phyloP scores from a whole-genome alignment of 2,329 filamentous ascomycete genomes.

The Elsinoe batatas region DNA sequence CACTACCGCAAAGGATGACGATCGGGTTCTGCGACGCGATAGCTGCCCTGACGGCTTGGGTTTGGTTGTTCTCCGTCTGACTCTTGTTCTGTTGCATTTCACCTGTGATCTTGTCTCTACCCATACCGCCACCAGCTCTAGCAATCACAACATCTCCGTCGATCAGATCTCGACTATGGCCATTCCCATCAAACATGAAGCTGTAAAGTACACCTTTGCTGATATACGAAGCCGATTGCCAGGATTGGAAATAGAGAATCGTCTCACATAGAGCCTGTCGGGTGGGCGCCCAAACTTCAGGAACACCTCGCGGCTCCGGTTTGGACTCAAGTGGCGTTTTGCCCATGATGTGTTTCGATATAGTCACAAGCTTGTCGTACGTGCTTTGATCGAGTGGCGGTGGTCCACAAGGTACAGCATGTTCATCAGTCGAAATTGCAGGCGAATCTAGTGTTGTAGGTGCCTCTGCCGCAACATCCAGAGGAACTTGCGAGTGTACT shows the following conservation, averaged over 20 bases:
- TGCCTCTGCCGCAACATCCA: no score
- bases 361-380: not conserved
- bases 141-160: constrained; percentile 54
- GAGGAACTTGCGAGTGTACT: no score
- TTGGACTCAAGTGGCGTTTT: constrained; percentile 22
- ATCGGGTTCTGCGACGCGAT: constrained; percentile 42
- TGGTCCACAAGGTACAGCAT: not conserved
- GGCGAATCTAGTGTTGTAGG: no score
- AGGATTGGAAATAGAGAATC: constrained; percentile 51
- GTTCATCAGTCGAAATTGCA: not conserved
- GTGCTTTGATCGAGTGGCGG: not conserved
- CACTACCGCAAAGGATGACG: constrained; percentile 40
- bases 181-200: constrained; percentile 50
- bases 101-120: constrained; percentile 36
- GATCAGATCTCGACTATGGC: constrained; percentile 48
- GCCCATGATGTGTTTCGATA: constrained; percentile 17
- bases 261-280: constrained; percentile 55
- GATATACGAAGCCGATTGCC: constrained; percentile 51
- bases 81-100: constrained; percentile 39
- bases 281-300: constrained; percentile 47
- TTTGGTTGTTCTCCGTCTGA: constrained; percentile 32
- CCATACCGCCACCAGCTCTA: constrained; percentile 48
- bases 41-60: constrained; percentile 37
- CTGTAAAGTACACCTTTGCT: constrained; percentile 42
- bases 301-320: constrained; percentile 29